phyloP scores from a whole-genome alignment of 331 rosid species.

The Quercus phellos region DNA sequence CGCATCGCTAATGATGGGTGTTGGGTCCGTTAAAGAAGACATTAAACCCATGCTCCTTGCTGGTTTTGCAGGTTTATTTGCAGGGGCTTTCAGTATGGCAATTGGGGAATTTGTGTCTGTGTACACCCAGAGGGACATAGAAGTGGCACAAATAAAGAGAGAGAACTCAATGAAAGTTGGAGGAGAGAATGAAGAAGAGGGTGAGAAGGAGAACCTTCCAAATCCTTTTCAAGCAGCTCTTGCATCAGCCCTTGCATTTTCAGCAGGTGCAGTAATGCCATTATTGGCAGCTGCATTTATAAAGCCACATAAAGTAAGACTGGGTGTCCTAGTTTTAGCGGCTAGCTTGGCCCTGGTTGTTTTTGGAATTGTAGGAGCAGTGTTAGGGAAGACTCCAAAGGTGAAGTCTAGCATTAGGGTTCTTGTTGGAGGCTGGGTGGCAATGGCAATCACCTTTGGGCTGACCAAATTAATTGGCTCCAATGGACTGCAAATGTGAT shows the following conservation, averaged over 20 bases:
- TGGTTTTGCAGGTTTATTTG: background rate
- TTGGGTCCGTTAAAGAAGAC: background rate
- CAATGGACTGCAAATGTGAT: background rate
- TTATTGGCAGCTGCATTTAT: background rate
- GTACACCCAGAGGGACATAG: background rate
- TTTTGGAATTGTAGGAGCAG: background rate
- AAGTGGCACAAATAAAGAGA: background rate
- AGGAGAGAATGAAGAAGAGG: background rate
- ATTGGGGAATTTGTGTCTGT: background rate
- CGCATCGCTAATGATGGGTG: background rate
- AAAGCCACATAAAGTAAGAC: background rate
- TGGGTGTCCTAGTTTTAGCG: background rate
- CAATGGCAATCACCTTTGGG: background rate
- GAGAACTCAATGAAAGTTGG: background rate
- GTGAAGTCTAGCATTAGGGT: background rate
- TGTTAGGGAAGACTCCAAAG: background rate
- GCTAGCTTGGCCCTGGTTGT: background rate
- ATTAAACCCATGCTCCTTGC: background rate
- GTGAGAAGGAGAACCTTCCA: background rate
- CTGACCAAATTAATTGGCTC: background rate
- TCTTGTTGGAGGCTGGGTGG: background rate
- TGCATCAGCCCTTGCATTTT: background rate
- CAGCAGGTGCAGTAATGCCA: background rate
- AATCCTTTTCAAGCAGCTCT: background rate
- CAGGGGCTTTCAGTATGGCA: conserved; percentile 1